These are phyloP conservation scores for Saccharomycopsis sp. DNA, from an alignment of 805 yeast genomes.

Conservation along the genomic window DNA sequence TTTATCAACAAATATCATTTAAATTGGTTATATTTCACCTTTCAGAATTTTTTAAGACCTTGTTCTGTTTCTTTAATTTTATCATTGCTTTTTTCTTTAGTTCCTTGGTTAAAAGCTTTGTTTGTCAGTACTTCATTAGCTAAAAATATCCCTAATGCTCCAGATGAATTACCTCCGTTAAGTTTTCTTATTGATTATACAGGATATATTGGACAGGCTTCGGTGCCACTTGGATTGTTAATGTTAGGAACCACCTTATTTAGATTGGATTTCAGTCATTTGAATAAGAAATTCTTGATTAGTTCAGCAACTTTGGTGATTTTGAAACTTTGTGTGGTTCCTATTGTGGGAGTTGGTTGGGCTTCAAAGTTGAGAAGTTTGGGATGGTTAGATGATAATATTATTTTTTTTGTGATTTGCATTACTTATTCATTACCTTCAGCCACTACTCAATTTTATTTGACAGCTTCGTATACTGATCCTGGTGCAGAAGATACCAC, in stretches of 20 bases:
- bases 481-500: conserved; percentile 32
- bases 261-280: conserved; percentile 47
- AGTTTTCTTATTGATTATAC: conserved; percentile 79
- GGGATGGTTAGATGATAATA: conserved; percentile 50
- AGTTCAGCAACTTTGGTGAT: conserved; percentile 48
- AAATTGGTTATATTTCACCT: conserved; percentile 27
- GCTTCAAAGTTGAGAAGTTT: conserved; percentile 47
- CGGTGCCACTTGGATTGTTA: conserved; percentile 79
- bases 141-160: conserved; percentile 54
- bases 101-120: conserved; percentile 77
- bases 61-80: conserved; percentile 61
- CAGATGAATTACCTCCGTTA: conserved; percentile 75
- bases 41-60: conserved; percentile 53
- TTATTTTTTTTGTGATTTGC: conserved; percentile 64
- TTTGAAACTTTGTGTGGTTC: conserved; percentile 55
- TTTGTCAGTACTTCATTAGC: conserved; percentile 42
- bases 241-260: conserved; percentile 84
- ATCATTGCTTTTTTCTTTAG: conserved; percentile 59
- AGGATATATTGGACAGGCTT: conserved; percentile 71
- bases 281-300: conserved; percentile 37
- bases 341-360: conserved; percentile 68
- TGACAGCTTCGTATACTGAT: conserved; percentile 82
- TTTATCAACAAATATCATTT: conserved; percentile 21
- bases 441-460: conserved; percentile 79
- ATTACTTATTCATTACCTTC: conserved; percentile 75